Percentiles rank a stretch among this genome's conserved stretches.
These are phyloP conservation scores for Leccinum rimulosum DNA, from an alignment of 768 basidiomycete species.

Conservation along the genomic window DNA sequence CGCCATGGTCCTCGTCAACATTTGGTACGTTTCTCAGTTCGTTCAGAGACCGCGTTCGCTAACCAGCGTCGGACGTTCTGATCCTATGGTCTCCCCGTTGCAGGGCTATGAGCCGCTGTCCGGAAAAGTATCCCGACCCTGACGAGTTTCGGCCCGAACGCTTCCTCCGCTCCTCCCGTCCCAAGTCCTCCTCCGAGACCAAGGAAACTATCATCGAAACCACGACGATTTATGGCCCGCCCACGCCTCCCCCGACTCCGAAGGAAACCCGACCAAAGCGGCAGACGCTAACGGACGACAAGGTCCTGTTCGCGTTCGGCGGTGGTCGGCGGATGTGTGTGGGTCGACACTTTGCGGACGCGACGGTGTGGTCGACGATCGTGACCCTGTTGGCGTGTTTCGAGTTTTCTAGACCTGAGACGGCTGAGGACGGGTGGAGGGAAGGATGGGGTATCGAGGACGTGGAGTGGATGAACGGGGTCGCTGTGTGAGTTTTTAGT, in stretches of 20 bases:
- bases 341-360: not conserved
- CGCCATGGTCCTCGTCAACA: not conserved
- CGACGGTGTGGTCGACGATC: constrained; percentile 1
- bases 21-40: not conserved
- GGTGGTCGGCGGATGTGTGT: constrained; percentile 2
- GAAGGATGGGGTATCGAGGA: not conserved
- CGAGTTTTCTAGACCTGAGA: not conserved
- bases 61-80: not conserved
- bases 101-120: constrained; percentile 4
- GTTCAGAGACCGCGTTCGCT: too few species aligned
- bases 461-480: constrained; percentile 2
- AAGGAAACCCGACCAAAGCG: not conserved
- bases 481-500: not conserved
- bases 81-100: too few species aligned
- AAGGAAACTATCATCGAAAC: not conserved
- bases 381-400: constrained; percentile 6
- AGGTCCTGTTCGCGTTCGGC: not conserved
- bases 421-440: not conserved
- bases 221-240: too few species aligned
- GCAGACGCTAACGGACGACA: not conserved
- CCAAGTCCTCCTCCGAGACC: not conserved
- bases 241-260: too few species aligned
- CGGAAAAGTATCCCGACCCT: constrained; percentile 1
- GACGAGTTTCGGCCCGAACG: not conserved
- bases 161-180: not conserved